Conservation (phyloP, 805 yeast species). For the Kuraishia capsulata region DNA sequence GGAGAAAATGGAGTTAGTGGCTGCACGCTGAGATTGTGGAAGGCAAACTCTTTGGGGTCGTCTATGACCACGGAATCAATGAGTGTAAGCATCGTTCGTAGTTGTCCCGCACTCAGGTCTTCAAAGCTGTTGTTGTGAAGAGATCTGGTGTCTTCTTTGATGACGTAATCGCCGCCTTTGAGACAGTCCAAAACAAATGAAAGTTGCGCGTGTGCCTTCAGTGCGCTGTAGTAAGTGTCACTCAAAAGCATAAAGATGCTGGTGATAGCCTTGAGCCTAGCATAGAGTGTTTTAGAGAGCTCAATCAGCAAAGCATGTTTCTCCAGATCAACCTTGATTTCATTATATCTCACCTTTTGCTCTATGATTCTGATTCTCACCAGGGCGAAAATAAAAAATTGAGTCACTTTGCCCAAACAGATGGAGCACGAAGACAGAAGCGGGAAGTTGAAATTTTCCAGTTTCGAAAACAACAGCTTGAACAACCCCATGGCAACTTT, state of each 20-base stretch:
- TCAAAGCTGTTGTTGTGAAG: neutral
- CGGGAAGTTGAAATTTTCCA: neutral
- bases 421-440: neutral
- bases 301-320: neutral
- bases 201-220: neutral
- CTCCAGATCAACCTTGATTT: neutral
- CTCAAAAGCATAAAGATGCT: neutral
- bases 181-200: neutral
- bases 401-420: neutral
- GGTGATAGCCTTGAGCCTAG: neutral
- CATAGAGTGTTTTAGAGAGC: neutral
- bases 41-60: neutral
- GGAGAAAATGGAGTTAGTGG: neutral
- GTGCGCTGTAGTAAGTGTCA: neutral
- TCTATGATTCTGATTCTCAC: neutral
- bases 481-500: conserved; percentile 4
- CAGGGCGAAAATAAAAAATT: neutral
- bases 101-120: neutral
- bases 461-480: neutral
- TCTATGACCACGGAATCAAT: neutral
- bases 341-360: neutral
- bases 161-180: neutral
- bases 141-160: neutral
- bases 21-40: neutral
- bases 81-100: neutral